phyloP scores from a whole-genome alignment of 495 filamentous ascomycete genomes.

The Trichoderma gamsii region DNA sequence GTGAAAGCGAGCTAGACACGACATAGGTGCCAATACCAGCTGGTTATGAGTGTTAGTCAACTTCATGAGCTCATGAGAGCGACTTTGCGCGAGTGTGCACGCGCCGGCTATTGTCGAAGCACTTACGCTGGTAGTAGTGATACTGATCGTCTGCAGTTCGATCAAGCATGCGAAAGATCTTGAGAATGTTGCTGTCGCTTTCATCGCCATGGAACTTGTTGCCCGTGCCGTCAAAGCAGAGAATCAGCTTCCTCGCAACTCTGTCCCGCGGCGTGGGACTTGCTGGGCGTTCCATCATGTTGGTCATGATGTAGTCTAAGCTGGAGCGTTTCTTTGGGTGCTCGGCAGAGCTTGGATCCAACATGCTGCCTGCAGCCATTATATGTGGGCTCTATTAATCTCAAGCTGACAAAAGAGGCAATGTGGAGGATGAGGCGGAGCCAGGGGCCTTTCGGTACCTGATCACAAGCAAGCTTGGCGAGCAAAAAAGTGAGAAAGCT shows the following conservation, averaged over 20 bases:
- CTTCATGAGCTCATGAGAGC: not conserved
- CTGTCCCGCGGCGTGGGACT: not conserved
- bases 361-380: constrained; percentile 2
- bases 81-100: not conserved
- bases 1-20: constrained; percentile 59
- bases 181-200: constrained; percentile 82
- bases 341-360: constrained; percentile 5
- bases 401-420: not conserved
- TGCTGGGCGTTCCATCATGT: constrained; percentile 13
- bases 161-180: constrained; percentile 69
- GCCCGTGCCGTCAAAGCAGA: constrained; percentile 88
- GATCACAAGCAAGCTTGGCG: not conserved
- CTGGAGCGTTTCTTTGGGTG: not conserved
- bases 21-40: constrained; percentile 85
- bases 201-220: constrained; percentile 80
- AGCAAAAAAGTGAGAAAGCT: not conserved
- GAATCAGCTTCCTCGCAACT: constrained; percentile 48
- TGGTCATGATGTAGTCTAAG: constrained; percentile 6
- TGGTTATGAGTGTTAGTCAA: constrained; percentile 20
- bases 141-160: constrained; percentile 46
- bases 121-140: constrained; percentile 64
- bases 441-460: not conserved
- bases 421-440: constrained; percentile 5
- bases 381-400: not conserved
- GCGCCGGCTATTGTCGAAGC: not conserved